A percentile compares a stretch with the other conserved stretches of the same genome.
Evolutionary conservation across 805 yeast genomes (phyloP).

Genomic region (Zygosaccharomyces bailii): DNA sequence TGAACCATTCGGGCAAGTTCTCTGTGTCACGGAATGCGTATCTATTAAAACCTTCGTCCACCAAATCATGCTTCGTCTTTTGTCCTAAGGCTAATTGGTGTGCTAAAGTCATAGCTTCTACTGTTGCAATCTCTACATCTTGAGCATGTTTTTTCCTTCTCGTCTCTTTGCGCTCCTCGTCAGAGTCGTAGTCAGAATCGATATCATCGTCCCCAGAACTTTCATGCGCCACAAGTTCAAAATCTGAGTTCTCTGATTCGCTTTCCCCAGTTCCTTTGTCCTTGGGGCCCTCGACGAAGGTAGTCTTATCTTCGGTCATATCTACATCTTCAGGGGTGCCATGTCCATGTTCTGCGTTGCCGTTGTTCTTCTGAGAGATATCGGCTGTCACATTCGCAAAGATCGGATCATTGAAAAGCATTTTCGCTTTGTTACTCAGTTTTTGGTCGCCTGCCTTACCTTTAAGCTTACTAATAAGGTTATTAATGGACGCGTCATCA

Average conservation of each 20-base stretch:
- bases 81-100: slow-evolving; percentile 93
- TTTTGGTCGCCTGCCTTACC: slow-evolving; percentile 42
- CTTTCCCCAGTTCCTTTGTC: slow-evolving; percentile 19
- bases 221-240: slow-evolving; percentile 47
- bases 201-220: slow-evolving; percentile 35
- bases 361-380: slow-evolving; percentile 22
- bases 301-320: slow-evolving; percentile 16
- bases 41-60: slow-evolving; percentile 91
- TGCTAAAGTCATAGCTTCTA: slow-evolving; percentile 96
- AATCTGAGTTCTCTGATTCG: slow-evolving; percentile 35
- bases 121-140: slow-evolving; percentile 81
- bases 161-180: slow-evolving; percentile 47
- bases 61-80: slow-evolving; percentile 73
- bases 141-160: slow-evolving; percentile 48
- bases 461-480: slow-evolving; percentile 53
- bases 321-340: neutral
- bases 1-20: slow-evolving; percentile 93
- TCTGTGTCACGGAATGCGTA: slow-evolving; percentile 89
- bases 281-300: slow-evolving; percentile 17
- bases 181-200: slow-evolving; percentile 49
- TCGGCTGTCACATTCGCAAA: slow-evolving; percentile 48
- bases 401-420: slow-evolving; percentile 51
- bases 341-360: slow-evolving; percentile 3
- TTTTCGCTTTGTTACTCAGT: slow-evolving; percentile 42
- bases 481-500: slow-evolving; percentile 67